phyloP scores from a whole-genome alignment of 805 yeast species.

The Metschnikowia kofuensis region DNA sequence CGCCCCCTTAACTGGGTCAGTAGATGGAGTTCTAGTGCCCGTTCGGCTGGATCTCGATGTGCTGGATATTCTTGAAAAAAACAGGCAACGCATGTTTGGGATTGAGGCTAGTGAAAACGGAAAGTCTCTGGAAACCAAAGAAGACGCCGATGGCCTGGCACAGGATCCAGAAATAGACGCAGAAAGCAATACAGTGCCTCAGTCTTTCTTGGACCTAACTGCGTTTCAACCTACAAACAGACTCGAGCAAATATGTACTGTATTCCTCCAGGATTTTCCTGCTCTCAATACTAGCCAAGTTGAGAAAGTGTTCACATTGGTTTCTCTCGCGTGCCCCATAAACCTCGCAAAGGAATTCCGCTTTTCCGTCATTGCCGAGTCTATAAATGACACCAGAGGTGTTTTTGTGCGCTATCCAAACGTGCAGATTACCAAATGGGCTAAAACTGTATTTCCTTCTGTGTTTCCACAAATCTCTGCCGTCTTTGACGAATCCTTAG shows the following conservation, averaged over 20 bases:
- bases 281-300: conserved; percentile 25
- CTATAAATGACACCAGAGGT: conserved; percentile 31
- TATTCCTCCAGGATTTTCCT: conserved; percentile 34
- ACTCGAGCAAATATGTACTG: conserved; percentile 33
- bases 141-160: background rate
- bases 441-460: conserved; percentile 5
- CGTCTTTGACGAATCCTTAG: conserved; percentile 9
- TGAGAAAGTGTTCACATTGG: conserved; percentile 30
- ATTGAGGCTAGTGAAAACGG: background rate
- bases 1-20: background rate
- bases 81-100: conserved; percentile 7
- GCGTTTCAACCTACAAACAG: conserved; percentile 31
- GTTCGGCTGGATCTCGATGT: conserved; percentile 10
- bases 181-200: conserved; percentile 11
- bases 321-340: conserved; percentile 14
- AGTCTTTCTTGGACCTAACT: conserved; percentile 24
- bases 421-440: conserved; percentile 17
- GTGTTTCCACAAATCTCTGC: conserved; percentile 5
- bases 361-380: conserved; percentile 32
- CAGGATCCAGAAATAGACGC: background rate
- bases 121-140: background rate
- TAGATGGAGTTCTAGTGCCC: conserved; percentile 10
- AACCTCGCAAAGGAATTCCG: conserved; percentile 15
- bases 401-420: conserved; percentile 32
- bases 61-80: conserved; percentile 6